These are phyloP conservation scores for Globisporangium abappressorium DNA, from an alignment of 352 stramenopile genomes.

Conservation along the genomic window DNA sequence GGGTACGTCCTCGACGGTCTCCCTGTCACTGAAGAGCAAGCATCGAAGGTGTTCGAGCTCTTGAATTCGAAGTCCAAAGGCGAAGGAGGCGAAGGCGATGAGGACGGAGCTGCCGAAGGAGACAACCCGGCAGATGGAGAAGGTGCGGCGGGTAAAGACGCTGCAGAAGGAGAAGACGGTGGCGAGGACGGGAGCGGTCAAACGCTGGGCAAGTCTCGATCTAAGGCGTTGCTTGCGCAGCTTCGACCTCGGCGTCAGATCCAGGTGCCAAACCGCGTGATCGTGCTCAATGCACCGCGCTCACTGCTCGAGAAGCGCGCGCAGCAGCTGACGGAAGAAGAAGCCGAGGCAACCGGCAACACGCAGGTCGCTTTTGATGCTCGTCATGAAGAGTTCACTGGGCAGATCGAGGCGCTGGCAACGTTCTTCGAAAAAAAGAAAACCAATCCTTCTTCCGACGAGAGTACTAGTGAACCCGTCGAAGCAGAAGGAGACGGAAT, in stretches of 20 bases:
- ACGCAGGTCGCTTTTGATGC: constrained; percentile 52
- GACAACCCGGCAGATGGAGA: constrained; percentile 18
- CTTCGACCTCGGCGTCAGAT: constrained; percentile 40
- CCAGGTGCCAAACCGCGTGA: constrained; percentile 62
- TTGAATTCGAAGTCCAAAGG: not conserved
- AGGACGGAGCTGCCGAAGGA: constrained; percentile 13
- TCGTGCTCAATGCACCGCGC: constrained; percentile 52
- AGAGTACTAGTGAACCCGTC: constrained; percentile 1
- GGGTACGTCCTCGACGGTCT: constrained; percentile 81
- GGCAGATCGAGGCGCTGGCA: constrained; percentile 44
- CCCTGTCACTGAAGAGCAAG: constrained; percentile 44
- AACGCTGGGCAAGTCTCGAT: constrained; percentile 28
- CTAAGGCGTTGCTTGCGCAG: constrained; percentile 38
- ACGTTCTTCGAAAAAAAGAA: constrained; percentile 65
- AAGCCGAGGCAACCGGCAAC: constrained; percentile 56
- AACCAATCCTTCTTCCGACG: not conserved
- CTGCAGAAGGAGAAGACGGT: constrained; percentile 18
- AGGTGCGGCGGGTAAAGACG: constrained; percentile 13
- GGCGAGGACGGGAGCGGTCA: constrained; percentile 16
- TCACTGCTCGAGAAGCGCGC: constrained; percentile 53
- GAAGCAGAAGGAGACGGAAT: constrained; percentile 28
- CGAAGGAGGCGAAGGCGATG: constrained; percentile 15
- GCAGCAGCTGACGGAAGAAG: constrained; percentile 50
- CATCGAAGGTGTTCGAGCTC: constrained; percentile 39
- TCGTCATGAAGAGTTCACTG: constrained; percentile 47